Conservation (phyloP, 2,329 filamentous ascomycete species). For the Scolecobasidium constrictum region DNA sequence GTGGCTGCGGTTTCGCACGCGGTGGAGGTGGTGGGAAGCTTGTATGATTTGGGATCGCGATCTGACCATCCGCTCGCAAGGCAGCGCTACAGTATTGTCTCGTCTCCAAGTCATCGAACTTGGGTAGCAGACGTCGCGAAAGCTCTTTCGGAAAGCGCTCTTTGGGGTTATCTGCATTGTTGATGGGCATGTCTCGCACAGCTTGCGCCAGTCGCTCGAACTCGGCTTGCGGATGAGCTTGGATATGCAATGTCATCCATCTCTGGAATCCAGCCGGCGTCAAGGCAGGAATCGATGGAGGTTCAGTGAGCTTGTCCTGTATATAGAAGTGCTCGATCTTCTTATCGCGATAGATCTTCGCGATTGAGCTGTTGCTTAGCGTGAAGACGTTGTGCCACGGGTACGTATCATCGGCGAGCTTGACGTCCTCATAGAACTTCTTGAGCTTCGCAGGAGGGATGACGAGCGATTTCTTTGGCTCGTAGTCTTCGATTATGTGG, state of each 20-base stretch:
- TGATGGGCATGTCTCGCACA: constrained; percentile 61
- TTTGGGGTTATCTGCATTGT: constrained; percentile 48
- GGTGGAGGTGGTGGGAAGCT: constrained; percentile 21
- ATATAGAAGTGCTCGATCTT: constrained; percentile 38
- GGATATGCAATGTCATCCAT: constrained; percentile 64
- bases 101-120: constrained; percentile 42
- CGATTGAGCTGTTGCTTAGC: constrained; percentile 26
- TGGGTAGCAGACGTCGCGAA: constrained; percentile 61
- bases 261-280: constrained; percentile 36
- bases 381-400: constrained; percentile 50
- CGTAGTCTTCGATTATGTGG: constrained; percentile 61
- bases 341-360: constrained; percentile 28
- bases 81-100: constrained; percentile 51
- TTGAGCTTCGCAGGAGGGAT: constrained; percentile 67
- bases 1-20: constrained; percentile 21
- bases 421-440: constrained; percentile 59
- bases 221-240: constrained; percentile 67
- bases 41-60: constrained; percentile 22
- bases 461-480: constrained; percentile 57
- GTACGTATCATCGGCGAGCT: constrained; percentile 53
- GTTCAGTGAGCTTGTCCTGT: constrained; percentile 30
- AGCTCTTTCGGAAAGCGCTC: constrained; percentile 73
- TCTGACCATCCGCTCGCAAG: constrained; percentile 28
- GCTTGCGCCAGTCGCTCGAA: constrained; percentile 58
- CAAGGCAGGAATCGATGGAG: constrained; percentile 32